Conservation (phyloP, 2,329 filamentous ascomycete genomes). For the Neobulgaria alba region DNA sequence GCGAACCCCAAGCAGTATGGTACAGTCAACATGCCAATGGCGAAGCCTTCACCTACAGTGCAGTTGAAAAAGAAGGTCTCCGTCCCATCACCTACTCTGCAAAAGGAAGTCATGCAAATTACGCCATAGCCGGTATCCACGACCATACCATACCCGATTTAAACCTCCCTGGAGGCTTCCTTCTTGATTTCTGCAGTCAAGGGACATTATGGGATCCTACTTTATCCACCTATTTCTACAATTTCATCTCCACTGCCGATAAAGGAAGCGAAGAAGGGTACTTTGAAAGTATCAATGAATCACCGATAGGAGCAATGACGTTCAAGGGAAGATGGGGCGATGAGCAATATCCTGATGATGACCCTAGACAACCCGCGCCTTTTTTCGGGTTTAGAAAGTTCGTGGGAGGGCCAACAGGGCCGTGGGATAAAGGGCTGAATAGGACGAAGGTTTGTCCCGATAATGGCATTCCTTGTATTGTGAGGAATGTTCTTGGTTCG, state of each 20-base stretch:
- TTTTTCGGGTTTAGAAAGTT: slow-evolving; percentile 44
- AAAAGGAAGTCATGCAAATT: slow-evolving; percentile 56
- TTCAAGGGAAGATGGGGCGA: slow-evolving; percentile 57
- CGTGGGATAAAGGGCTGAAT: slow-evolving; percentile 48
- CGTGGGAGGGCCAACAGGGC: slow-evolving; percentile 50
- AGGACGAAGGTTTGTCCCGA: slow-evolving; percentile 48
- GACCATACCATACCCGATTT: slow-evolving; percentile 53
- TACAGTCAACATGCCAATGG: slow-evolving; percentile 55
- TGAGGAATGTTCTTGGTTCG: slow-evolving; percentile 20
- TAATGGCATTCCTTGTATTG: slow-evolving; percentile 24
- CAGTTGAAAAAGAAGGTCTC: slow-evolving; percentile 42
- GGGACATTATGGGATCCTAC: slow-evolving; percentile 54
- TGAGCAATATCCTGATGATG: slow-evolving; percentile 43
- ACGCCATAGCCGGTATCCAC: slow-evolving; percentile 49
- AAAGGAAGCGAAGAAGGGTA: slow-evolving; percentile 28
- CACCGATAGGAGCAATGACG: slow-evolving; percentile 45
- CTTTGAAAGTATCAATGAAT: slow-evolving; percentile 22
- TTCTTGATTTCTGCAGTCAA: slow-evolving; percentile 46
- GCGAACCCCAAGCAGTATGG: slow-evolving; percentile 47
- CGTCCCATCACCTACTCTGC: slow-evolving; percentile 50
- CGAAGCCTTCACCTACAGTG: slow-evolving; percentile 51
- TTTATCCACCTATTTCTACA: slow-evolving; percentile 46
- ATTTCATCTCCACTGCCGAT: too few species aligned
- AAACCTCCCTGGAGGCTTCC: slow-evolving; percentile 43
- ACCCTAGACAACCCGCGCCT: slow-evolving; percentile 30